These are phyloP conservation scores for Iris pallida DNA, from an alignment of 116 monocot genomes.

Conservation along the genomic window DNA sequence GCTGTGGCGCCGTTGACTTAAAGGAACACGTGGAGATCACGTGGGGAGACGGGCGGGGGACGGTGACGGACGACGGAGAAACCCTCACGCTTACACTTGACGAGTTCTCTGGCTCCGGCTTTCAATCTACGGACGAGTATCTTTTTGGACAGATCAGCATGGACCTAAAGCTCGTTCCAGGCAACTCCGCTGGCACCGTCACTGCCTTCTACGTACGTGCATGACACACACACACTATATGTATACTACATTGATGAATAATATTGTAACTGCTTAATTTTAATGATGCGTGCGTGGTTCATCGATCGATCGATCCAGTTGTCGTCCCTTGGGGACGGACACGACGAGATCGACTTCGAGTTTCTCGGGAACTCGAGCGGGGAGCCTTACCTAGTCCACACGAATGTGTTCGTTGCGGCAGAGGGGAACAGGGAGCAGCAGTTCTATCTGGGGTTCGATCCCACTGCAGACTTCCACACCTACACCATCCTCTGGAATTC, in stretches of 20 bases:
- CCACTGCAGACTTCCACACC: conserved; percentile 16
- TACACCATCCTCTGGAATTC: conserved; percentile 14
- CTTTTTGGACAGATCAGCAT: neutral
- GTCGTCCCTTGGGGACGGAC: conserved; percentile 3
- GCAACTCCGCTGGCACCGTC: neutral
- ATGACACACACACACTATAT: too few species aligned
- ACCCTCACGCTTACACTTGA: neutral
- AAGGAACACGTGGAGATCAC: too few species aligned
- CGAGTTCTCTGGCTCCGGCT: neutral
- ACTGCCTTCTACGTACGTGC: neutral
- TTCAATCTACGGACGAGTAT: neutral
- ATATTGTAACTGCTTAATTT: too few species aligned
- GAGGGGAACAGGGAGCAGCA: conserved; percentile 13
- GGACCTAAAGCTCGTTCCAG: neutral
- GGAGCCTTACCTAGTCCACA: conserved; percentile 9
- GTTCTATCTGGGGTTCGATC: conserved; percentile 17
- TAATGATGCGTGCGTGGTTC: too few species aligned
- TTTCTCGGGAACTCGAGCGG: conserved; percentile 11
- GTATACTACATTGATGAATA: too few species aligned
- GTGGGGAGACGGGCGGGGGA: neutral
- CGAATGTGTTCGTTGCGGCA: conserved; percentile 2
- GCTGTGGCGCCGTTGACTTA: neutral
- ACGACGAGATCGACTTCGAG: conserved; percentile 14
- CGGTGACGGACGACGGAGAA: neutral
- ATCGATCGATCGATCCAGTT: conserved; percentile 9